These are phyloP conservation scores for Yamadazyma buinensis DNA, from an alignment of 1,139 yeast species.

Conservation along the genomic window DNA sequence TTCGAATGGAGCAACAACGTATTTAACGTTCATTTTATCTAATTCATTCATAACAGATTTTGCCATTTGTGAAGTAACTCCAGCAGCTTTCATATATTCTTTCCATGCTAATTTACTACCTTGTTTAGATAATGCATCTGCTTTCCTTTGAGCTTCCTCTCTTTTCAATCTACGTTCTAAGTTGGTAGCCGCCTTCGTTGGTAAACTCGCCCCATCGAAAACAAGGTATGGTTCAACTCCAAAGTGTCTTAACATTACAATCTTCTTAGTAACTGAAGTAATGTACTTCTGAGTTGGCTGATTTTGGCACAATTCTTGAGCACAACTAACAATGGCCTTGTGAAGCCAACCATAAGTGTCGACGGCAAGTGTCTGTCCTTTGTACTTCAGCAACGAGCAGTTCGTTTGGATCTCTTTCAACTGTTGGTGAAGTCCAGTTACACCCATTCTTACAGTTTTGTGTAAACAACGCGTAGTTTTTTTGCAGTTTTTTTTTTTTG, in stretches of 20 bases:
- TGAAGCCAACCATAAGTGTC: conserved; percentile 98
- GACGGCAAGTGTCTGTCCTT: conserved; percentile 80
- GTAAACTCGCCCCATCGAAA: conserved; percentile 87
- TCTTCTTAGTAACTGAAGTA: conserved; percentile 55
- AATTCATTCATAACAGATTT: conserved; percentile 75
- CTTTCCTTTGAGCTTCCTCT: conserved; percentile 53
- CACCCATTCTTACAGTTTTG: conserved; percentile 58
- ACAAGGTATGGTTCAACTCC: conserved; percentile 84
- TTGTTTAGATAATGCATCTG: conserved; percentile 41
- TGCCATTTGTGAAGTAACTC: conserved; percentile 90
- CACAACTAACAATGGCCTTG: conserved; percentile 77
- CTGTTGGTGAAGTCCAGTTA: conserved; percentile 70
- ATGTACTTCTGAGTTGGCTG: conserved; percentile 66
- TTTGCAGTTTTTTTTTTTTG: too few species aligned
- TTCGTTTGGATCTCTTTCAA: conserved; percentile 69
- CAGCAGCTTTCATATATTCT: conserved; percentile 74
- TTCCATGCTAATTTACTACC: conserved; percentile 67
- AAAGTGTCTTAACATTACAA: conserved; percentile 62
- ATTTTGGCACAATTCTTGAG: conserved; percentile 74
- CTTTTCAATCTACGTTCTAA: conserved; percentile 55
- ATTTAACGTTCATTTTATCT: conserved; percentile 55
- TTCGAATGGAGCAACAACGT: conserved; percentile 95
- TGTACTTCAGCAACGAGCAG: conserved; percentile 53
- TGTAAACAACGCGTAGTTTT: not conserved
- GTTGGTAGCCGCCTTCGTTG: conserved; percentile 77